Conservation (phyloP, 1,284 basidiomycete genomes). For the Ceratobasidium sp. region DNA sequence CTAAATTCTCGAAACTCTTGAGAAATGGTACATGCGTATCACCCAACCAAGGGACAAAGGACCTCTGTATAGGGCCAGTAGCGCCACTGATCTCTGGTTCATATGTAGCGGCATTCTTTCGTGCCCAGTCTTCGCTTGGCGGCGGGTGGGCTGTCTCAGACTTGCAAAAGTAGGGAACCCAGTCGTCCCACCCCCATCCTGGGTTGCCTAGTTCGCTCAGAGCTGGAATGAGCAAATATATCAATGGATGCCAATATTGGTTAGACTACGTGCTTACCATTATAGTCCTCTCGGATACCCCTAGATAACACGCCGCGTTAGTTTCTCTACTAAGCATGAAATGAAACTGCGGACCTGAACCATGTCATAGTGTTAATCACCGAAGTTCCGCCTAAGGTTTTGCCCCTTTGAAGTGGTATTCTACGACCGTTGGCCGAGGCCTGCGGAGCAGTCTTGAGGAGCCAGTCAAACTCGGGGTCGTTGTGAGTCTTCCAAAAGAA, state of each 20-base stretch:
- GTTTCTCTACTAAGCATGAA: not conserved
- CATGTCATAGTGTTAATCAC: constrained; percentile 41
- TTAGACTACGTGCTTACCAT: constrained; percentile 22
- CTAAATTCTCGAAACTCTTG: constrained; percentile 39
- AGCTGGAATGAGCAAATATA: constrained; percentile 8
- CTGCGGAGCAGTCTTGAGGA: constrained; percentile 39
- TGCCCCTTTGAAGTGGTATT: constrained; percentile 38
- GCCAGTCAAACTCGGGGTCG: constrained; percentile 39
- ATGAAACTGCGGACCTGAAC: constrained; percentile 36
- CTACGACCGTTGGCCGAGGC: constrained; percentile 30
- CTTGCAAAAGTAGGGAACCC: constrained; percentile 40
- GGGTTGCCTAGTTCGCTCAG: constrained; percentile 36
- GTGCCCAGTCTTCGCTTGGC: constrained; percentile 15
- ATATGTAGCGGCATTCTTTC: constrained; percentile 38
- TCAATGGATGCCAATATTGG: not conserved
- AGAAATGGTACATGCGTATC: constrained; percentile 40
- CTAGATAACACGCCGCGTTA: constrained; percentile 14
- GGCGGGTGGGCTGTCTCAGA: constrained; percentile 40
- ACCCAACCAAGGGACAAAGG: constrained; percentile 39
- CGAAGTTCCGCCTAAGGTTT: constrained; percentile 39
- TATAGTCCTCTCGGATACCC: constrained; percentile 40
- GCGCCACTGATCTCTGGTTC: constrained; percentile 37
- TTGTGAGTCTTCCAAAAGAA: constrained; percentile 39
- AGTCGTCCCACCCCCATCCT: constrained; percentile 41
- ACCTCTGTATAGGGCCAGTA: constrained; percentile 38